Evolutionary conservation across 176 grass and related monocot genomes (phyloP), one percentile per base, ranked within the genome.

Genomic region (Stipa capillata): DNA sequence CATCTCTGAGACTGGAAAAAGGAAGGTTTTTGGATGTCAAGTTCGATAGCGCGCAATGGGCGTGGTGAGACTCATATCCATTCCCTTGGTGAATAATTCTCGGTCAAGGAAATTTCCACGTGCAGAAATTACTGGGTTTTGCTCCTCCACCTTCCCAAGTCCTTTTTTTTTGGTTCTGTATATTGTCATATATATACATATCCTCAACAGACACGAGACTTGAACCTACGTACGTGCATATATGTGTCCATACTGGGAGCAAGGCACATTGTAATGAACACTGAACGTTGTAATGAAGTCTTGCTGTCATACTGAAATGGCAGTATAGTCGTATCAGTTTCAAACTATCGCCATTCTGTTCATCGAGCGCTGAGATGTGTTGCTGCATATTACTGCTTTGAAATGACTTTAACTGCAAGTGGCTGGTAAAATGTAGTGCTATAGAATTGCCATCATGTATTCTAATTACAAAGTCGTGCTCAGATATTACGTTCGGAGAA

Each of bases 11-110:
- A 72, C 29, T 13, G 82, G 79, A 85, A n/a, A 85, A 85, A 36
- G 28, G 58, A 74, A 82, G 80, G 82, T 78, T 89, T 89, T 85
- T 85, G 76, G 79, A 85, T 80, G 64, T 78, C 78, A 78, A 60
- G 79, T 69, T 81, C 11, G 21, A 70, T 82, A 82, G 82, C 78
- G 55, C 64, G 15, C 74, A 45, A 64, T 69, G 28, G 63, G 53
- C 25, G 0, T 29, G 32, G 48, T 72, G 76, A 74, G 72, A 69
- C 48, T 45, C 68, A 31, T 68, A 45, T 81, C 85, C 78, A 65
- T 84, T 79, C 82, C 62, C 34, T 84, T 13, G 51, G 85, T 91
- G 74, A 81, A 82, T 88, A 91, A 88, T 74, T 85, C 42, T 75
- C 42, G 11, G 45, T 45, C 78, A 85, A 85, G 83, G 69, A 81